A percentile compares a stretch with the other conserved stretches of the same genome.
Conservation (phyloP, 2,329 filamentous ascomycete genomes). For the Beauveria scarabaeidicola region DNA sequence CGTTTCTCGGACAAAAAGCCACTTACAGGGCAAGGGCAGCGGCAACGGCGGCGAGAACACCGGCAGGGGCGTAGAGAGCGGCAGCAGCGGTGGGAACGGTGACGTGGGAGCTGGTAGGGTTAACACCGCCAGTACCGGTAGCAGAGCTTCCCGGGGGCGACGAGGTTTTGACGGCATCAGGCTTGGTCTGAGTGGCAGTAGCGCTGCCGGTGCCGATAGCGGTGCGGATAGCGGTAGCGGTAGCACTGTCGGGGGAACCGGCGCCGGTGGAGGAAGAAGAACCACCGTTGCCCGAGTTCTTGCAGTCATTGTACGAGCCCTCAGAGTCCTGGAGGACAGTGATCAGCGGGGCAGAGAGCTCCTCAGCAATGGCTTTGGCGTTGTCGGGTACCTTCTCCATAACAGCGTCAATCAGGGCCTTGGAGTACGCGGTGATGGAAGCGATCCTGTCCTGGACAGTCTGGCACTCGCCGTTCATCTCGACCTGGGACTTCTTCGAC, state of each 20-base stretch:
- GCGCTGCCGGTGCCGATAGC: not conserved
- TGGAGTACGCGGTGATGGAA: slow-evolving; percentile 15
- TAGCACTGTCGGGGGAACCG: not conserved
- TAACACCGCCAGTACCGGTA: slow-evolving; percentile 11
- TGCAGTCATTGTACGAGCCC: slow-evolving; percentile 9
- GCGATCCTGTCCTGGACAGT: slow-evolving; percentile 17
- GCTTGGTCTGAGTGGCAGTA: not conserved
- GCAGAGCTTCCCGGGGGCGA: not conserved
- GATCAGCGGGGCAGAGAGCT: slow-evolving; percentile 17
- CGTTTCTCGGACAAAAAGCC: not conserved
- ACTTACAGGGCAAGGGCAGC: slow-evolving; percentile 12
- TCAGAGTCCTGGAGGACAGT: slow-evolving; percentile 12
- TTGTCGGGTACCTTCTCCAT: slow-evolving; percentile 18
- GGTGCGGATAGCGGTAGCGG: not conserved
- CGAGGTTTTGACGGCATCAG: not conserved
- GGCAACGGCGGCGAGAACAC: slow-evolving; percentile 10
- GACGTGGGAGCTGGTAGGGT: slow-evolving; percentile 8
- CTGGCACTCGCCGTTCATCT: slow-evolving; percentile 20
- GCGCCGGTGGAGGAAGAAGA: not conserved
- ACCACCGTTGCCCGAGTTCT: not conserved
- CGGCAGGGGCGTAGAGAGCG: slow-evolving; percentile 8
- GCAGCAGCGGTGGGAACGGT: slow-evolving; percentile 4
- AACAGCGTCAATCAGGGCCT: slow-evolving; percentile 20
- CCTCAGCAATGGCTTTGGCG: slow-evolving; percentile 17
- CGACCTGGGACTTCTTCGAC: slow-evolving; percentile 18